Evolutionary conservation across 2,329 filamentous ascomycete species (phyloP).

Genomic region (Hypomyces rosellus): DNA sequence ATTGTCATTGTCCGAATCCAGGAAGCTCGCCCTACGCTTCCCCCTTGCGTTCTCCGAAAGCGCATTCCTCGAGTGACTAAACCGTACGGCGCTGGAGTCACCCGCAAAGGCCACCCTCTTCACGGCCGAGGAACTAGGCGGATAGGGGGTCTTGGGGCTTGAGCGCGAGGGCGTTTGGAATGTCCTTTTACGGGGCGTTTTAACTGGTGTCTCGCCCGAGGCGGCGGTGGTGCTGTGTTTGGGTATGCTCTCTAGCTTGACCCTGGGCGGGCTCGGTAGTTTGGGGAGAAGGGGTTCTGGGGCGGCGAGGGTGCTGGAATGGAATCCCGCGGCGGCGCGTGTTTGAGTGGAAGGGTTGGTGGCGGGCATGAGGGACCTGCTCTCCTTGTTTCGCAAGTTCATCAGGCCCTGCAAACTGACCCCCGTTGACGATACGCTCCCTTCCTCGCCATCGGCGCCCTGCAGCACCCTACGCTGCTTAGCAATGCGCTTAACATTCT

Average conservation of each 20-base stretch:
- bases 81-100: background rate
- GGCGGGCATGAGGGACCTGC: slow-evolving; percentile 17
- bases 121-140: background rate
- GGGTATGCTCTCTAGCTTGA: too few species aligned
- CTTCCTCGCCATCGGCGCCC: slow-evolving; percentile 2
- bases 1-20: slow-evolving; percentile 17
- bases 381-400: slow-evolving; percentile 33
- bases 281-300: too few species aligned
- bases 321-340: slow-evolving; percentile 23
- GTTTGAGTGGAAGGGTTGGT: slow-evolving; percentile 17
- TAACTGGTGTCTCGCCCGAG: background rate
- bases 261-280: too few species aligned
- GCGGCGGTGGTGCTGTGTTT: too few species aligned
- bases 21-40: background rate
- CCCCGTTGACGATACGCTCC: slow-evolving; percentile 20
- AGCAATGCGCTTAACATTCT: slow-evolving; percentile 13
- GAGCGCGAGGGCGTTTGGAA: background rate
- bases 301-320: slow-evolving; percentile 10
- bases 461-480: slow-evolving; percentile 21
- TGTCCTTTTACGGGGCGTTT: background rate
- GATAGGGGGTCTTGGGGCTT: background rate
- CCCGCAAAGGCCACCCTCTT: background rate
- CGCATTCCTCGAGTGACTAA: background rate
- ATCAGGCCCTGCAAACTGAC: slow-evolving; percentile 37
- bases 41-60: background rate